Percentiles rank a stretch among this genome's conserved stretches.
Evolutionary conservation across 345 rosid genomes (phyloP).

Genomic region (Arabis hirsuta): DNA sequence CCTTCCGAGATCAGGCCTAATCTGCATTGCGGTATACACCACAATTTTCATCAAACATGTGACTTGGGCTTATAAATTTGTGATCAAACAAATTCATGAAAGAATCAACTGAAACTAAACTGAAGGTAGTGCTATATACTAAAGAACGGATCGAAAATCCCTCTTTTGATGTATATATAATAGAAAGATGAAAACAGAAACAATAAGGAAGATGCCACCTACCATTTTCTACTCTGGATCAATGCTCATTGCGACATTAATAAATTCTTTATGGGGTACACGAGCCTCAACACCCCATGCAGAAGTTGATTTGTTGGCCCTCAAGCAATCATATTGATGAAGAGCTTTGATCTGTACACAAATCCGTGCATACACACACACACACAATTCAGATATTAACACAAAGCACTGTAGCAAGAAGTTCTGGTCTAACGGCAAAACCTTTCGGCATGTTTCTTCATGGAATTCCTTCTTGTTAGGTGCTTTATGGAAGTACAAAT

Average conservation of each 20-base stretch:
- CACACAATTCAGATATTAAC: slow-evolving; percentile 16
- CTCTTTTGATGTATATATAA: background rate
- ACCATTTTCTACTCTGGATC: slow-evolving; percentile 95
- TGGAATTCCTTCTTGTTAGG: slow-evolving; percentile 81
- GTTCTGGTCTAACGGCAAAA: slow-evolving; percentile 30
- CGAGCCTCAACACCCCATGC: slow-evolving; percentile 97
- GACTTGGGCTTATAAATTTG: background rate
- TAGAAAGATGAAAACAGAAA: background rate
- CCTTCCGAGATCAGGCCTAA: slow-evolving; percentile 74
- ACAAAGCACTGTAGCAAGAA: slow-evolving; percentile 2
- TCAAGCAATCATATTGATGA: slow-evolving; percentile 86
- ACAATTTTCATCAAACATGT: background rate
- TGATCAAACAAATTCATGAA: background rate
- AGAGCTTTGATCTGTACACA: slow-evolving; percentile 75
- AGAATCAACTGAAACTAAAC: background rate
- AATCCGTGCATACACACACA: background rate
- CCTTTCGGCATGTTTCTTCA: slow-evolving; percentile 85
- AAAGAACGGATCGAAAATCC: background rate
- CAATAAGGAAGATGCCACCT: slow-evolving; percentile 26
- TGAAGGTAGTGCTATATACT: background rate
- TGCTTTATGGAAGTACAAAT: slow-evolving; percentile 84
- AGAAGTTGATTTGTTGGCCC: slow-evolving; percentile 85
- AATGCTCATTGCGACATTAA: slow-evolving; percentile 69
- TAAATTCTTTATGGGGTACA: slow-evolving; percentile 82
- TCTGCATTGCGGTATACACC: slow-evolving; percentile 46